phyloP scores from a whole-genome alignment of 306 rosid genomes.

The Fagus sylvatica region DNA sequence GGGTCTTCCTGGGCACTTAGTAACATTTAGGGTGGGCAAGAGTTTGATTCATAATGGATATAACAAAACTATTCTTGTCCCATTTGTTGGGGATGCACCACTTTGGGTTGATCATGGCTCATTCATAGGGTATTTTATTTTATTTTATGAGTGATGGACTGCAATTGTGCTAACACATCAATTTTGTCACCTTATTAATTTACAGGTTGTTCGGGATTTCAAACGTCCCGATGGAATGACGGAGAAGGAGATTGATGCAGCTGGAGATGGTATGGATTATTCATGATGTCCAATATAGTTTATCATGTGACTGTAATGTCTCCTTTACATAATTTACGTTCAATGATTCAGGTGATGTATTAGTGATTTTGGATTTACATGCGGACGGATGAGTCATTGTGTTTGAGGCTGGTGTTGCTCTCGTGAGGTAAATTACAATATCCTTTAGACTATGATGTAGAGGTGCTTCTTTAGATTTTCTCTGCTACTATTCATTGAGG shows the following conservation, averaged over 20 bases:
- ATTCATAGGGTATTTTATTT: not conserved
- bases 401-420: slow-evolving; percentile 96
- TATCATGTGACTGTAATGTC: not conserved
- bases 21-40: not conserved
- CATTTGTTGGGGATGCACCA: not conserved
- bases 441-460: not conserved
- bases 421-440: slow-evolving; percentile 68
- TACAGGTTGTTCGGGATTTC: slow-evolving; percentile 82
- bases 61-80: not conserved
- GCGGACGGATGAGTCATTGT: slow-evolving; percentile 86
- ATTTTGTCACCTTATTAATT: slow-evolving; percentile 13
- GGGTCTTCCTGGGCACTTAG: not conserved
- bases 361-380: slow-evolving; percentile 84
- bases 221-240: slow-evolving; percentile 82
- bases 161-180: not conserved
- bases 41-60: not conserved
- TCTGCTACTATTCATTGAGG: not conserved
- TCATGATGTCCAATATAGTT: not conserved
- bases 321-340: slow-evolving; percentile 11
- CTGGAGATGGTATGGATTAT: slow-evolving; percentile 78
- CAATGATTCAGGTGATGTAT: slow-evolving; percentile 74
- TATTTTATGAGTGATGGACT: slow-evolving; percentile 10
- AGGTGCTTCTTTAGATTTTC: not conserved
- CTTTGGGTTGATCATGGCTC: not conserved
- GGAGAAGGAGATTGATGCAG: slow-evolving; percentile 77